Percentiles rank a stretch among this genome's conserved stretches.
phyloP scores from a whole-genome alignment of 2,329 filamentous ascomycete species.

The Pyrenophora seminiperda region DNA sequence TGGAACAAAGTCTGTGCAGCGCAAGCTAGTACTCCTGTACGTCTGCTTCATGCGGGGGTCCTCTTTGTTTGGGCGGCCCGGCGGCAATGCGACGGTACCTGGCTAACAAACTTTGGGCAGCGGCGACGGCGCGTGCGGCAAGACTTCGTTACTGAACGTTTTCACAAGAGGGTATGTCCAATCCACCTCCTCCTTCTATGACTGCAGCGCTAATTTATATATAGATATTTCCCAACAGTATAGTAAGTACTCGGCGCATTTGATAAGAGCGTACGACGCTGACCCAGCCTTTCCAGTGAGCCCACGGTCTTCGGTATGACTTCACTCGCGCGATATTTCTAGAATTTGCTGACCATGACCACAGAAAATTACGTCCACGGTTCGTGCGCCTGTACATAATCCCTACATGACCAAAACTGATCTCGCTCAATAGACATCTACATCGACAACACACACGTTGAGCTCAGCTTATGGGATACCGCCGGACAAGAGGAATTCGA shows the following conservation, averaged over 20 bases:
- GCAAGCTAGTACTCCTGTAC: slow-evolving; percentile 93
- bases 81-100: slow-evolving; percentile 24
- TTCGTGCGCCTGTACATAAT: slow-evolving; percentile 52
- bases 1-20: slow-evolving; percentile 77
- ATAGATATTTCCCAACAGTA: slow-evolving; percentile 92
- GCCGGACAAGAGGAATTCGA: slow-evolving; percentile 99
- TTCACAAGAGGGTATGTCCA: slow-evolving; percentile 89
- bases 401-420: slow-evolving; percentile 9
- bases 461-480: slow-evolving; percentile 97
- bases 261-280: slow-evolving; percentile 20
- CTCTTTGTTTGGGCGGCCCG: slow-evolving; percentile 14
- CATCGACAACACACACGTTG: slow-evolving; percentile 95
- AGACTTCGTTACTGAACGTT: slow-evolving; percentile 95
- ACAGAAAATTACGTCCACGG: slow-evolving; percentile 96
- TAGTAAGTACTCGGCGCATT: slow-evolving; percentile 64
- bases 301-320: slow-evolving; percentile 82
- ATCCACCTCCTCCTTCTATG: slow-evolving; percentile 15
- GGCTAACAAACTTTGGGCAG: slow-evolving; percentile 55
- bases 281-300: slow-evolving; percentile 60
- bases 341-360: slow-evolving; percentile 26
- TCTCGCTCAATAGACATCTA: slow-evolving; percentile 75
- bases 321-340: background rate
- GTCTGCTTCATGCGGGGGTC: slow-evolving; percentile 45
- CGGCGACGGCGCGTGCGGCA: slow-evolving; percentile 94
- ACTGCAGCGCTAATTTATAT: slow-evolving; percentile 21